Conservation (phyloP, 2,329 filamentous ascomycete genomes). For the Cytospora mali region DNA sequence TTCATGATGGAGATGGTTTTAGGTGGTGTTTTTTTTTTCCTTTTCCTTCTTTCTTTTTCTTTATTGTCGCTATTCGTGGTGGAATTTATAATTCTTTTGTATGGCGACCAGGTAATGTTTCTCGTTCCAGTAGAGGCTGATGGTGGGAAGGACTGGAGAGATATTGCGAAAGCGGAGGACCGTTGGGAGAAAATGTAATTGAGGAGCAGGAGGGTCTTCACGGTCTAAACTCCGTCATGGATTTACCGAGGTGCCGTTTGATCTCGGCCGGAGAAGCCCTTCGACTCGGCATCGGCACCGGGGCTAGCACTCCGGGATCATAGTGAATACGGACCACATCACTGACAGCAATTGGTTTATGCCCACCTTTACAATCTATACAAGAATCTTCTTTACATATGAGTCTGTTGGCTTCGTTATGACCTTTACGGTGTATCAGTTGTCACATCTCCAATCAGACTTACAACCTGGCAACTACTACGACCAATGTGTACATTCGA, state of each 20-base stretch:
- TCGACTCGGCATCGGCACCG: slow-evolving; percentile 25
- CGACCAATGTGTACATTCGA: too few species aligned
- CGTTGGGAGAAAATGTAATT: background rate
- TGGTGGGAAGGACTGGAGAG: background rate
- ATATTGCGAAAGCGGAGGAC: background rate
- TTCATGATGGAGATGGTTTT: slow-evolving; percentile 11
- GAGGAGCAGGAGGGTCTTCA: background rate
- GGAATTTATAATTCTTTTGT: background rate
- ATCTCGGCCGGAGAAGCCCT: slow-evolving; percentile 14
- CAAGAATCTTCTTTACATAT: background rate
- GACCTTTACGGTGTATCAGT: background rate
- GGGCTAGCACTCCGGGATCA: slow-evolving; percentile 7
- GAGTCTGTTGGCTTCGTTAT: background rate
- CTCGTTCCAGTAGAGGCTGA: background rate
- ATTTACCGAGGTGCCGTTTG: slow-evolving; percentile 25
- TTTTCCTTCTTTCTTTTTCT: too few species aligned
- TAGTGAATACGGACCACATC: background rate
- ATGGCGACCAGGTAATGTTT: background rate
- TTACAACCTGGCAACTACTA: too few species aligned
- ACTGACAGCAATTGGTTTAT: background rate
- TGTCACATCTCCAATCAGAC: too few species aligned
- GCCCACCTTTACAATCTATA: background rate
- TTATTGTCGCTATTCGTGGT: background rate
- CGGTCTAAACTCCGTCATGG: slow-evolving; percentile 25
- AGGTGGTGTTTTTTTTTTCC: too few species aligned